Evolutionary conservation across 2,329 filamentous ascomycete genomes (phyloP).

Genomic region (Colletotrichum sp.): DNA sequence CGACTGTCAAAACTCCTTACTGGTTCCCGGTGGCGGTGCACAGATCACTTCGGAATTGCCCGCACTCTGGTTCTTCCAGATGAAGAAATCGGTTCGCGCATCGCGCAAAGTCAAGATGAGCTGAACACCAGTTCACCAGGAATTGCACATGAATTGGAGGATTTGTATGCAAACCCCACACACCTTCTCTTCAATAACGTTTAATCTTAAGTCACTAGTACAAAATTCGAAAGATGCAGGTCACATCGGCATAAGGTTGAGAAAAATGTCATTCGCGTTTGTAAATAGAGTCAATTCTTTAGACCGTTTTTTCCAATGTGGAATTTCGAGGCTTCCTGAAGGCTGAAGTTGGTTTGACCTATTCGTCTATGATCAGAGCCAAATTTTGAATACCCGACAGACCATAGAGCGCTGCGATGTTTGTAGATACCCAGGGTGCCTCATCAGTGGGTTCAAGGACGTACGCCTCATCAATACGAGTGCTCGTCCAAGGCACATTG

Average conservation of each 20-base stretch:
- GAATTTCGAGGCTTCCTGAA: too few species aligned
- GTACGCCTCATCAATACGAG: conserved; percentile 43
- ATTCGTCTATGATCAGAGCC: conserved; percentile 36
- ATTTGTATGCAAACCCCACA: too few species aligned
- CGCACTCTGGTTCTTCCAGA: neutral
- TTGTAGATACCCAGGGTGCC: conserved; percentile 62
- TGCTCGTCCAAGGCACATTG: conserved; percentile 38
- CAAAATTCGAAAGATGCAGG: neutral
- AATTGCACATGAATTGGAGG: neutral
- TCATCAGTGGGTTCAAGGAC: conserved; percentile 57
- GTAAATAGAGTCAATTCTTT: too few species aligned
- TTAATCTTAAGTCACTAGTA: neutral
- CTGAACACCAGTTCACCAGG: neutral
- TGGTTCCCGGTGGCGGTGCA: neutral
- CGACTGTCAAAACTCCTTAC: neutral
- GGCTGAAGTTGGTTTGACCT: too few species aligned
- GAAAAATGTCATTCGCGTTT: too few species aligned
- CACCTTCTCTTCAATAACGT: neutral
- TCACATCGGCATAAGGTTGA: too few species aligned
- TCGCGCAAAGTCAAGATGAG: neutral
- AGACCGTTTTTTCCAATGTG: too few species aligned
- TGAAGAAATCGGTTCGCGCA: neutral
- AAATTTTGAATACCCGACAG: conserved; percentile 62
- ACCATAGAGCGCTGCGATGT: conserved; percentile 62
- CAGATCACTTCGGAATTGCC: neutral